Base-by-base conservation (phyloP, 192 early-diverging fungal genomes). In the Coemansia sp. region DNA sequence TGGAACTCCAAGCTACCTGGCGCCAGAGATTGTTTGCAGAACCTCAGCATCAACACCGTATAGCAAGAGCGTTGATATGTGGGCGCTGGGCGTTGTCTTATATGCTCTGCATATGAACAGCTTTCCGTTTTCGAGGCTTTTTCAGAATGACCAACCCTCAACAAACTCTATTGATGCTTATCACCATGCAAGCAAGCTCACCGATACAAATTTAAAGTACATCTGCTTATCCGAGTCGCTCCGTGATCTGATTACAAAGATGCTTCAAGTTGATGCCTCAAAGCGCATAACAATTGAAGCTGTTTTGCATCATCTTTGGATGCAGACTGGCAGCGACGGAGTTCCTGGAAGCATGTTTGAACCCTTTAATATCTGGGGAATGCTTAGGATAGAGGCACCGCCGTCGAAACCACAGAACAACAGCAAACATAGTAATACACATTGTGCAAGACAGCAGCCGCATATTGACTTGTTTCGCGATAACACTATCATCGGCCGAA, bases 1-100 rank as follows among this genome's bases (percentile, higher is more conserved):
- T 59, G 86, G 86, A 10, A 87, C 86, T 0, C 86, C 86, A 19
- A 82, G 77, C 75, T 87, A 87, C 60, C 39, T 87, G 60, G 86
- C 86, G 5, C 86, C 86, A 5, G 81, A 83, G 62, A 83, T 83
- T 50, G 70, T 75, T 5, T 83, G 81, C 57, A 66, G 76, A 40
- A 69, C 63, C 57, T 77, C 75, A 9, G 43, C 75, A 6, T 61
- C 72, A 23, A 69, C 70, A 10, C 65, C 81, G 6, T 83, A 83
- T 52, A 68, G 68, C 62, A 77, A 72, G 40, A 56, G 76, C 59
- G 81, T 83, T 39, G 81, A 83, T 49, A 79, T 83, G 50, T 83
- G 81, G 81, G 81, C 81, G 6, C 76, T 83, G 5, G 81, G 81
- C 32, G 73, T 83, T n/a, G 73, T 83, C 16, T 59, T 83, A 11